These are phyloP conservation scores for Cyberlindnera bimundalis DNA, from an alignment of 805 yeast genomes.

Conservation along the genomic window DNA sequence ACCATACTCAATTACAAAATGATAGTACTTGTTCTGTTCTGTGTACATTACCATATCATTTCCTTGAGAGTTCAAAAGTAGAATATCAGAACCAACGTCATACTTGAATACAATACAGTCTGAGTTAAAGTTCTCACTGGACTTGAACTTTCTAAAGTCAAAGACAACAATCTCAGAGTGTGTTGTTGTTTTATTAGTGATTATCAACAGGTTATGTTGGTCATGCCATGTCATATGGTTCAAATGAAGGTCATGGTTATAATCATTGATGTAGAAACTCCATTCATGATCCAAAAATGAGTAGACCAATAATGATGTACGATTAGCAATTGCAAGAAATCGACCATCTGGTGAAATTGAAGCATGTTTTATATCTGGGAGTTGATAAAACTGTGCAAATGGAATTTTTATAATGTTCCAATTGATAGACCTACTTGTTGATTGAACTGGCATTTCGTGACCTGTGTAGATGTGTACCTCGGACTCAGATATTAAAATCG, in stretches of 20 bases:
- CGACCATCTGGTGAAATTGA: conserved; percentile 26
- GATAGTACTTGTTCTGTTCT: conserved; percentile 18
- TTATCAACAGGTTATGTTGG: conserved; percentile 17
- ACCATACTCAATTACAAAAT: conserved; percentile 22
- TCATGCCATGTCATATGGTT: conserved; percentile 23
- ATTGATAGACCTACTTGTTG: conserved; percentile 14
- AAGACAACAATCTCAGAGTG: conserved; percentile 26
- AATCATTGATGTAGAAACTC: conserved; percentile 29
- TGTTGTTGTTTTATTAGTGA: conserved; percentile 18
- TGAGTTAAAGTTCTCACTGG: conserved; percentile 22
- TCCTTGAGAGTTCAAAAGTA: conserved; percentile 19
- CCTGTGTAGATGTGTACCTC: conserved; percentile 27
- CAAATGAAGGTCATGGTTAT: conserved; percentile 21
- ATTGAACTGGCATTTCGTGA: conserved; percentile 18
- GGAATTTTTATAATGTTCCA: conserved; percentile 26
- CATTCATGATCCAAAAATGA: conserved; percentile 24
- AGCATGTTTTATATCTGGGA: conserved; percentile 17
- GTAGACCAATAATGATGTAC: conserved; percentile 20
- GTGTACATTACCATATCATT: conserved; percentile 24
- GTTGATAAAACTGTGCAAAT: conserved; percentile 21
- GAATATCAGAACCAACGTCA: conserved; percentile 23
- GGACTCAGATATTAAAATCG: conserved; percentile 22
- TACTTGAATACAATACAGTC: conserved; percentile 28
- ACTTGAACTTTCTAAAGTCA: conserved; percentile 21
- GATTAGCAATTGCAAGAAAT: conserved; percentile 25